Base-by-base conservation (phyloP, 78 protist species). In the Dictyostelium brefeldianum region DNA sequence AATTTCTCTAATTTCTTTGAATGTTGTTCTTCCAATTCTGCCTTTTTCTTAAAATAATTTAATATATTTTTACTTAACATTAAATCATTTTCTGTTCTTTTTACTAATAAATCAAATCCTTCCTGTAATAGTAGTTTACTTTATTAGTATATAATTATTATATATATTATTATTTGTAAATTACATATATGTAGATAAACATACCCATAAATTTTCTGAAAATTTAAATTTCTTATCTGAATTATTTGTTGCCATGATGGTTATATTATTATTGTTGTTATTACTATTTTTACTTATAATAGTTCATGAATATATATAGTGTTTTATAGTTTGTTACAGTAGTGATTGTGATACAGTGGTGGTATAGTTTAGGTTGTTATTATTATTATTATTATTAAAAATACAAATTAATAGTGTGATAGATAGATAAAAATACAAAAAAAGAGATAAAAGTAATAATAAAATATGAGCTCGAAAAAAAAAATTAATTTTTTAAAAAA, bases 21-120 rank as follows among this genome's bases (percentile, higher is more conserved):
- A 29, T 78, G 93, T 51, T 87, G 83, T 29, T 87, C 93, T 14
- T 87, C 93, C 43, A 87, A 57, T 56, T 87, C 93, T 50, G 93
- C 93, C 31, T 70, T 74, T 41, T 87, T 87, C 22, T 87, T 87
- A 65, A 87, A 87, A 65, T 51, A 87, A 7, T 54, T 46, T 31
- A 87, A 73, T 17, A 87, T 64, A 64, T 62, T 87, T 50, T 87
- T 87, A 17, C 79, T 53, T 50, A 47, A 69, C 27, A 12, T 11
- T 64, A 87, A 65, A 87, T 87, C 93, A 53, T 22, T 46, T 31
- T 87, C 93, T 47, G 93, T 87, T 64, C 84, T 74, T 25, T 87
- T 87, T 31, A 80, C 81, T 50, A 87, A 77, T 50, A 87, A 64
- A 77, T 87, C 93, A 50, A 78, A 87, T 59, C 93, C 93, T 48